Conservation (phyloP, 495 filamentous ascomycete species). For the Ramalina peruviana region DNA sequence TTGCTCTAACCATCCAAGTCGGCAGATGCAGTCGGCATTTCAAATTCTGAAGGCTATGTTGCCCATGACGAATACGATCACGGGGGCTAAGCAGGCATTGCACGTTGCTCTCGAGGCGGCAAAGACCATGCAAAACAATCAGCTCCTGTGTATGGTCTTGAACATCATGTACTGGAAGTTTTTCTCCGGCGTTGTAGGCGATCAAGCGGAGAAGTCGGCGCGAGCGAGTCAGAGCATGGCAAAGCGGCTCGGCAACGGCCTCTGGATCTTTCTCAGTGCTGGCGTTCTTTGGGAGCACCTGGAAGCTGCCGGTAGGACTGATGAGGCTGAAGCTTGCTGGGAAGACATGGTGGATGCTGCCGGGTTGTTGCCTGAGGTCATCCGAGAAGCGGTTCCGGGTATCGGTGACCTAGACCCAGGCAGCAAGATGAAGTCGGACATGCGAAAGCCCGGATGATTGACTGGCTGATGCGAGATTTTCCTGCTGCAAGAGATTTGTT, state of each 20-base stretch:
- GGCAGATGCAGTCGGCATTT: conserved; percentile 60
- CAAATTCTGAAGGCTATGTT: conserved; percentile 58
- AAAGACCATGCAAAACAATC: conserved; percentile 43
- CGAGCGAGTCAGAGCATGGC: conserved; percentile 62
- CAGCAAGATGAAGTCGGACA: background rate
- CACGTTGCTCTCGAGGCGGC: conserved; percentile 48
- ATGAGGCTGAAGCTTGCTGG: conserved; percentile 40
- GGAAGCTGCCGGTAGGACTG: conserved; percentile 52
- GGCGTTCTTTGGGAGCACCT: conserved; percentile 64
- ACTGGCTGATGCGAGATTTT: too few species aligned
- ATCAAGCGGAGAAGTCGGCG: conserved; percentile 82
- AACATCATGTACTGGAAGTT: conserved; percentile 76
- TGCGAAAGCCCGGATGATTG: background rate
- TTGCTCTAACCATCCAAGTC: conserved; percentile 43
- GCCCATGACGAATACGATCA: conserved; percentile 38
- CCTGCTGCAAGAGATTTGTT: too few species aligned
- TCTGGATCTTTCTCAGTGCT: conserved; percentile 80
- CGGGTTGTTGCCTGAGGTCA: conserved; percentile 28
- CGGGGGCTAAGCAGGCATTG: conserved; percentile 65
- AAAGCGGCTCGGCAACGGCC: conserved; percentile 52
- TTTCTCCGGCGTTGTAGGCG: conserved; percentile 73
- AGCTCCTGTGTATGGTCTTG: conserved; percentile 67
- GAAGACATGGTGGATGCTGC: conserved; percentile 32
- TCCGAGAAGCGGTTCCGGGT: conserved; percentile 3
- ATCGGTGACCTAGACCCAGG: background rate